A percentile compares a stretch with the other conserved stretches of the same genome.
Evolutionary conservation across 1,139 yeast species (phyloP).

Genomic region (Pichia sp.): DNA sequence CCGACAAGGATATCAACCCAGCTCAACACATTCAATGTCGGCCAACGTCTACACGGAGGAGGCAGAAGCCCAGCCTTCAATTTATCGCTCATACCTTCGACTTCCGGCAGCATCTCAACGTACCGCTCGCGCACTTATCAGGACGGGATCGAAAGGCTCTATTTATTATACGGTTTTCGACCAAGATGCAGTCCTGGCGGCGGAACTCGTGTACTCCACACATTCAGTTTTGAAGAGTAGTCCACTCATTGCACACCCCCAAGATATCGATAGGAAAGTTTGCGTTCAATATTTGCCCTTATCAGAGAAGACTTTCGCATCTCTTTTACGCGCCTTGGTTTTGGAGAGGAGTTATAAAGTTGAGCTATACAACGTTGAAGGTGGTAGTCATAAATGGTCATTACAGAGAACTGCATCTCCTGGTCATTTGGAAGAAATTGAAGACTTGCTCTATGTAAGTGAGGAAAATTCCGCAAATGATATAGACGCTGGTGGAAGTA

Average conservation of each 20-base stretch:
- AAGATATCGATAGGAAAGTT: conserved; percentile 13
- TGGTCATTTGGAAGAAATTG: conserved; percentile 81
- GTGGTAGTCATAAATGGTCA: conserved; percentile 44
- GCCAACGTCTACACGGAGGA: conserved; percentile 12
- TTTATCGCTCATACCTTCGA: conserved; percentile 12
- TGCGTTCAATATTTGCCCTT: conserved; percentile 61
- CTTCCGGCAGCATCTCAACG: conserved; percentile 8
- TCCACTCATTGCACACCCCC: conserved; percentile 30
- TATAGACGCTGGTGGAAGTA: conserved; percentile 29
- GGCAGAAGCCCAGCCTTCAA: conserved; percentile 12
- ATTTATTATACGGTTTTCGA: conserved; percentile 58
- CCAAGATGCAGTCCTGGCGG: conserved; percentile 74
- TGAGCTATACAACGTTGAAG: conserved; percentile 49
- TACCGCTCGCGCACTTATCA: conserved; percentile 11
- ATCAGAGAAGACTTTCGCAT: conserved; percentile 64
- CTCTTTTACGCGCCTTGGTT: conserved; percentile 58
- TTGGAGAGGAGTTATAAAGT: conserved; percentile 68
- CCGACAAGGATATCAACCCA: no score
- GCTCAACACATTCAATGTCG: no score
- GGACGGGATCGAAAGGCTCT: conserved; percentile 9
- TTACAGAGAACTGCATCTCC: conserved; percentile 70
- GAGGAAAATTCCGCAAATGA: conserved; percentile 1
- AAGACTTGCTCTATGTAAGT: conserved; percentile 37
- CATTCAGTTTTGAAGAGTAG: conserved; percentile 65
- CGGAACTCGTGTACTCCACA: conserved; percentile 78